A percentile compares a stretch with the other conserved stretches of the same genome.
phyloP scores from a whole-genome alignment of 495 filamentous ascomycete genomes.

The Aspergillus homomorphus region DNA sequence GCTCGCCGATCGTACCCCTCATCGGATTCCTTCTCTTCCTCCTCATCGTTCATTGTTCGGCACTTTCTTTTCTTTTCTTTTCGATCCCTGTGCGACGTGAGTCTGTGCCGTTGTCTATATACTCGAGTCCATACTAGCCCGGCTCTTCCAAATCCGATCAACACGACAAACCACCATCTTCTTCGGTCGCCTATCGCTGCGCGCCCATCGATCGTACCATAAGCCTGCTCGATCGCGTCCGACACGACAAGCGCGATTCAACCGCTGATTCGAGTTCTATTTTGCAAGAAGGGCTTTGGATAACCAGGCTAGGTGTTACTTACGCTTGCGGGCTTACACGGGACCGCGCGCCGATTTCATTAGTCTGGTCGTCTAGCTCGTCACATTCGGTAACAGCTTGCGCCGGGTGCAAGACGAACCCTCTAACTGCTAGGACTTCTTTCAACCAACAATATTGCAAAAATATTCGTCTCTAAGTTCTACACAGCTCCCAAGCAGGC shows the following conservation, averaged over 20 bases:
- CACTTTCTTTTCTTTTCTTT: background rate
- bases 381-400: background rate
- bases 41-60: background rate
- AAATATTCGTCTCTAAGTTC: background rate
- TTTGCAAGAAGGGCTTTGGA: background rate
- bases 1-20: background rate
- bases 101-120: background rate
- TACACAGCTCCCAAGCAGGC: background rate
- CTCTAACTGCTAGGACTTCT: background rate
- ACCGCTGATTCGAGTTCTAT: background rate
- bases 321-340: background rate
- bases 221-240: background rate
- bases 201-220: background rate
- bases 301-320: background rate
- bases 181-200: background rate
- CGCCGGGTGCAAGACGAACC: background rate
- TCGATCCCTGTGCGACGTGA: background rate
- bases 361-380: background rate
- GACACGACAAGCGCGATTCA: background rate
- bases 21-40: background rate
- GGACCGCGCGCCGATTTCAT: background rate
- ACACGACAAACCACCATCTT: background rate
- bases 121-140: background rate
- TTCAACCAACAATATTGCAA: no score
- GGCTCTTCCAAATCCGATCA: background rate